A percentile compares a stretch with the other conserved stretches of the same genome.
Evolutionary conservation across 345 rosid genomes (phyloP).

Genomic region (Eucalyptus pauciflora): DNA sequence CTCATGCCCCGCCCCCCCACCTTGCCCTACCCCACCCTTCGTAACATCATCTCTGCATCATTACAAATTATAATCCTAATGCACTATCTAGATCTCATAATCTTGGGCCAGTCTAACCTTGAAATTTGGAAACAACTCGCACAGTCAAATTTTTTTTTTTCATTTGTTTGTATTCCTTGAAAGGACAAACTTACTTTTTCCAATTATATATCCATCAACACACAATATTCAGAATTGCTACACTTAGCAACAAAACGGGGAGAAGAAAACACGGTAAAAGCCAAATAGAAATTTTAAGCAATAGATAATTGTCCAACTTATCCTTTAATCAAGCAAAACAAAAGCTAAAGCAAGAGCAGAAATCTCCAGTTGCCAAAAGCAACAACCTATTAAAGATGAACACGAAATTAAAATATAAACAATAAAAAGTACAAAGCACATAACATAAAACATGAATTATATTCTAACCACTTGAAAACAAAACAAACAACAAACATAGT

Average conservation of each 20-base stretch:
- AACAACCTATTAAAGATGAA: neutral
- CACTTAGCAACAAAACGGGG: neutral
- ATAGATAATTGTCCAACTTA: neutral
- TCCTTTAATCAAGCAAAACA: neutral
- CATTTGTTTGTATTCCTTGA: neutral
- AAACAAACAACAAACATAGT: neutral
- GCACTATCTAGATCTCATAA: neutral
- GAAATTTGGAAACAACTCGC: neutral
- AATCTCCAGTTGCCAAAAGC: neutral
- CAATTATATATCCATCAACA: neutral
- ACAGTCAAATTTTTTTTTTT: too few species aligned
- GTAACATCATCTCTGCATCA: neutral
- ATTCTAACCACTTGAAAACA: neutral
- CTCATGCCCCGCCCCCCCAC: neutral
- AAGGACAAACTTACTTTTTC: neutral
- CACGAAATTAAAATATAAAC: neutral
- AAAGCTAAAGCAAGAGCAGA: neutral
- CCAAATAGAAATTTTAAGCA: neutral
- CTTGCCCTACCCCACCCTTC: neutral
- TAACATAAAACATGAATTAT: neutral
- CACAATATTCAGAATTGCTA: fast-evolving
- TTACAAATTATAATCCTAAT: neutral
- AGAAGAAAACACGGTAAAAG: neutral
- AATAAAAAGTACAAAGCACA: neutral
- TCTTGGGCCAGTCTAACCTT: neutral